phyloP scores from a whole-genome alignment of 768 basidiomycete species.

The Pulveroboletus ravenelii region DNA sequence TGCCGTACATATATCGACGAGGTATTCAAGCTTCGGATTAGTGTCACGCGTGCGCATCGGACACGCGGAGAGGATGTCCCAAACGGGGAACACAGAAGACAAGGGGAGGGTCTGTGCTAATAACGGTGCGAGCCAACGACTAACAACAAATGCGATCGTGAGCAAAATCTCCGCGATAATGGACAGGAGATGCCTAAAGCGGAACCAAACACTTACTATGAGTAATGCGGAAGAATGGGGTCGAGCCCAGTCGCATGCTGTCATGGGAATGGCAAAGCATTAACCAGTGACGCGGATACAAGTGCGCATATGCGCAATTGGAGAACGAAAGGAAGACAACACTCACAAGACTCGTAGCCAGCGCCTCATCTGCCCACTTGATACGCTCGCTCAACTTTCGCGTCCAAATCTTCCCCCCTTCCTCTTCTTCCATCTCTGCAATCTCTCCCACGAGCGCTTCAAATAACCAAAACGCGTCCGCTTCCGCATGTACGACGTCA shows the following conservation, averaged over 20 bases:
- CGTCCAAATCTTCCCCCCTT: conserved; percentile 59
- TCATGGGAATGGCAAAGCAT: neutral
- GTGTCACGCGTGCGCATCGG: conserved; percentile 47
- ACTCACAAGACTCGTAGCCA: conserved; percentile 54
- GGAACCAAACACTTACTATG: conserved; percentile 51
- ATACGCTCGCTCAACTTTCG: conserved; percentile 56
- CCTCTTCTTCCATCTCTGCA: conserved; percentile 67
- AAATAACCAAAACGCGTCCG: conserved; percentile 80
- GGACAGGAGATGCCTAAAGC: neutral
- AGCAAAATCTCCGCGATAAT: neutral
- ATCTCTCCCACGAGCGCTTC: conserved; percentile 72
- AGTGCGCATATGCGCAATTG: conserved; percentile 32
- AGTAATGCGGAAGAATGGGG: conserved; percentile 72
- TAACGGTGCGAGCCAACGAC: conserved; percentile 72
- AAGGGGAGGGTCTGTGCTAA: conserved; percentile 71
- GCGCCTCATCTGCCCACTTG: conserved; percentile 58
- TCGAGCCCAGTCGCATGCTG: conserved; percentile 64
- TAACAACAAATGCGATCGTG: conserved; percentile 23
- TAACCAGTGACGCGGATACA: neutral
- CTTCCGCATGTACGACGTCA: conserved; percentile 65
- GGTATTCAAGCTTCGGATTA: conserved; percentile 60
- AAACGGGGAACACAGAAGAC: conserved; percentile 51
- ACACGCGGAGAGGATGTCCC: conserved; percentile 69
- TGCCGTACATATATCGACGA: conserved; percentile 66
- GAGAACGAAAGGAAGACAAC: neutral